phyloP scores from a whole-genome alignment of 306 rosid species.

The Rubus idaeus region DNA sequence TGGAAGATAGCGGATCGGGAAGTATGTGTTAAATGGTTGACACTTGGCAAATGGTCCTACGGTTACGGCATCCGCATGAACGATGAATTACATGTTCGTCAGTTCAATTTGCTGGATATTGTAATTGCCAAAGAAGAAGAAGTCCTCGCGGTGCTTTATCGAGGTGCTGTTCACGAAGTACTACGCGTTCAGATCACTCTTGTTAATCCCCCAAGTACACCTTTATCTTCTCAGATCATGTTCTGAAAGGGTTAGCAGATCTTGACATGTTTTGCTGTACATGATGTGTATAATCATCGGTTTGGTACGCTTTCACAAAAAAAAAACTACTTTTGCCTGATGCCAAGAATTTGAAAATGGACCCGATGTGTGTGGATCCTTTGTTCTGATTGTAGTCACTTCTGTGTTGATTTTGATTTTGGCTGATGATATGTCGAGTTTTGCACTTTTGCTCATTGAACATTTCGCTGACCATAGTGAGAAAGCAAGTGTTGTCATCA shows the following conservation, averaged over 20 bases:
- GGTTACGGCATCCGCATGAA: conserved; percentile 65
- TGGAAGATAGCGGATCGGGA: conserved; percentile 49
- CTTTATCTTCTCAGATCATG: conserved; percentile 32
- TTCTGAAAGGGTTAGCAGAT: conserved; percentile 6
- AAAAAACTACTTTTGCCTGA: not conserved
- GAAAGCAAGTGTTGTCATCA: too few species aligned
- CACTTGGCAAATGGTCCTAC: conserved; percentile 78
- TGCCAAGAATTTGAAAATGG: not conserved
- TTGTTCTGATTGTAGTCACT: not conserved
- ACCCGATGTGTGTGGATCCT: not conserved
- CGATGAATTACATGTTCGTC: conserved; percentile 55
- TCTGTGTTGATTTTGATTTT: too few species aligned
- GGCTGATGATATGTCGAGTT: too few species aligned
- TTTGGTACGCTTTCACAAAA: not conserved
- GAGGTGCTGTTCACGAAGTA: conserved; percentile 82
- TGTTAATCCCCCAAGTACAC: conserved; percentile 30
- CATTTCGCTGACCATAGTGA: too few species aligned
- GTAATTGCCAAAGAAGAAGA: conserved; percentile 39
- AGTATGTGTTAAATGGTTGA: conserved; percentile 81
- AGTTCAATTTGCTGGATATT: conserved; percentile 50
- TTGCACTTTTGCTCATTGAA: too few species aligned
- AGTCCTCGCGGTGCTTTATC: conserved; percentile 65
- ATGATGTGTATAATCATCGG: too few species aligned
- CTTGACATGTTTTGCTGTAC: not conserved
- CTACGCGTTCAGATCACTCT: conserved; percentile 62